Base-by-base conservation (phyloP, 257 asterid species). In the Scutellaria minor region DNA sequence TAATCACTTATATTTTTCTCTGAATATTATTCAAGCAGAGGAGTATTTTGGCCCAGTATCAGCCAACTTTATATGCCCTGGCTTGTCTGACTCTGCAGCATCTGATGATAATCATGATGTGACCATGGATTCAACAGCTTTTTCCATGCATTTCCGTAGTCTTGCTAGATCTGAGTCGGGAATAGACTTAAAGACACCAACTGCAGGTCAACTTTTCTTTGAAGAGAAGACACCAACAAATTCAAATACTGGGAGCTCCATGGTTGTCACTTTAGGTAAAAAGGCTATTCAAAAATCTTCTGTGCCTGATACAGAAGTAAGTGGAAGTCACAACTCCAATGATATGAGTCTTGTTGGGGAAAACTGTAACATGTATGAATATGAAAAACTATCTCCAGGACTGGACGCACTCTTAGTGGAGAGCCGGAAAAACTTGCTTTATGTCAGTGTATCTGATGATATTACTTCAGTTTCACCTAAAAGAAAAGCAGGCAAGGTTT, bases 121-220 rank as follows among this genome's bases (percentile, higher is more conserved):
- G 74, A 92, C 99, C 27, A 90, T 95, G 99, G 99, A 95, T 83
- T 92, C 98, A 71, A 90, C 98, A 72, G 93, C 96, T 64, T 92
- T 92, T 79, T 92, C 99, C 78, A 95, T 92, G 96, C 99, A 95
- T 77, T 95, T 75, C 69, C 95, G 85, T 67, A 90, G 97, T 84
- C 85, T 95, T 77, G 99, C 90, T 67, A 77, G 85, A 64, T 95
- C 99, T 76, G 98, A 95, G 64, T 83, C 92, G 5, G 97, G 92
- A 71, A 69, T 71, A 61, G 95, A 88, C 77, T 79, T 86, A 68
- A 94, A 87, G 81, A 92, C 98, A 59, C 97, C 96, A 37, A 82
- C 94, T 50, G 87, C 75, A 59, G 74, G 78, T 53, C 83, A 75
- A 54, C 89, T 86, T 58, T 75, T 81, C 68, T 81, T 85, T 60